Conservation (phyloP, 2,329 filamentous ascomycete genomes). For the Alternaria tenuissima region DNA sequence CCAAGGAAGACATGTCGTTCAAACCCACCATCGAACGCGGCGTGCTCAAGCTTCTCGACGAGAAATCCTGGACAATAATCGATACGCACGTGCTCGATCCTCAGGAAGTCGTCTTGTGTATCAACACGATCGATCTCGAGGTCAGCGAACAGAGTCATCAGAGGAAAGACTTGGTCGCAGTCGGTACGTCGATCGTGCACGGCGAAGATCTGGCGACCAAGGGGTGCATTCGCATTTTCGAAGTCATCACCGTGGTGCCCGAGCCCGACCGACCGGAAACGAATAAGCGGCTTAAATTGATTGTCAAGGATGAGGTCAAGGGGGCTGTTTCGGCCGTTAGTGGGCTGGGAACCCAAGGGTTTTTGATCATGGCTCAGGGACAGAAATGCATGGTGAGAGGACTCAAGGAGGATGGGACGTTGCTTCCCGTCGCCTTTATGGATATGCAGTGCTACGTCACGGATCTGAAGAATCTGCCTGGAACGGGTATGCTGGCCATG, state of each 20-base stretch:
- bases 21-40: constrained; percentile 75
- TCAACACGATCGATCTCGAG: constrained; percentile 86
- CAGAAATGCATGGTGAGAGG: constrained; percentile 98
- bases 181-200: constrained; percentile 84
- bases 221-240: constrained; percentile 88
- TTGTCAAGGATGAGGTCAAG: constrained; percentile 90
- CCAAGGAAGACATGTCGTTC: constrained; percentile 67
- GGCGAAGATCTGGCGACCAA: constrained; percentile 90
- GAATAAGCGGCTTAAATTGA: constrained; percentile 81
- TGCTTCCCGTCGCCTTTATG: constrained; percentile 94
- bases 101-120: constrained; percentile 79
- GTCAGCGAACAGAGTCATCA: constrained; percentile 91
- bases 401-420: constrained; percentile 90
- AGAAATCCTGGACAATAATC: constrained; percentile 78
- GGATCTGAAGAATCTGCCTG: constrained; percentile 81
- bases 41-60: constrained; percentile 79
- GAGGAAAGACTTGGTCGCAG: constrained; percentile 79
- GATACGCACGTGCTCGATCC: constrained; percentile 77
- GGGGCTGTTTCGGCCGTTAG: constrained; percentile 89
- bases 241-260: constrained; percentile 90
- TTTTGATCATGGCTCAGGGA: constrained; percentile 88
- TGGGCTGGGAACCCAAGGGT: constrained; percentile 84
- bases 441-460: constrained; percentile 96
- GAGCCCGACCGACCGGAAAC: constrained; percentile 87
- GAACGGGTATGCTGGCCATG: constrained; percentile 85